Conservation (phyloP, 1,139 yeast genomes). For the Kodamaea sp. region DNA sequence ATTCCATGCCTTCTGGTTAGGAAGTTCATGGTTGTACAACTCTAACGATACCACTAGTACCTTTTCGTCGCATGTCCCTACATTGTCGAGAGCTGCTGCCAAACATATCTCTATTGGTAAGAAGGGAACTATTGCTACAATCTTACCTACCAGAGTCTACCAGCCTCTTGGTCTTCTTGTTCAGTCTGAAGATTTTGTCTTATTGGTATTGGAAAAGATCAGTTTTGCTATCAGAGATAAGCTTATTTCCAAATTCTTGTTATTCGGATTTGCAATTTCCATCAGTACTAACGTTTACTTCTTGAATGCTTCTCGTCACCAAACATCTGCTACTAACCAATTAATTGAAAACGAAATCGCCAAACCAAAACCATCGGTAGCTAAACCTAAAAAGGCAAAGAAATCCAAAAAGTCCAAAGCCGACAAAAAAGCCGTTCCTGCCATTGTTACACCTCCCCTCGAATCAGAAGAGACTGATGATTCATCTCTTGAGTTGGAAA, state of each 20-base stretch:
- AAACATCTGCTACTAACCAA: conserved; percentile 44
- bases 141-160: conserved; percentile 67
- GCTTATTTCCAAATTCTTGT: conserved; percentile 73
- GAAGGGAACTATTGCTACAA: conserved; percentile 62
- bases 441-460: conserved; percentile 1
- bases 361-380: conserved; percentile 23
- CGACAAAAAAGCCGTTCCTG: conserved; percentile 14
- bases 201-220: conserved; percentile 54
- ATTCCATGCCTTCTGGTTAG: conserved; percentile 74
- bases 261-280: conserved; percentile 73
- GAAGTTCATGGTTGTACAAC: conserved; percentile 71
- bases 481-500: conserved; percentile 27
- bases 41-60: conserved; percentile 19
- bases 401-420: conserved; percentile 23
- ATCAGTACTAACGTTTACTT: conserved; percentile 81
- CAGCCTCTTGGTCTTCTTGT: conserved; percentile 66
- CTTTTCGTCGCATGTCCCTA: conserved; percentile 36
- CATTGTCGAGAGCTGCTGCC: conserved; percentile 42
- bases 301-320: conserved; percentile 72
- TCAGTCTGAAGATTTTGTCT: conserved; percentile 64
- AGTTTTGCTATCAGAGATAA: conserved; percentile 82
- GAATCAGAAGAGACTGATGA: conserved; percentile 11
- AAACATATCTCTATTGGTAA: conserved; percentile 44
- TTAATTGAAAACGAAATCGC: conserved; percentile 44
- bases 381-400: conserved; percentile 11